Conservation (phyloP, 805 yeast species). For the Maudiozyma bulderi region DNA sequence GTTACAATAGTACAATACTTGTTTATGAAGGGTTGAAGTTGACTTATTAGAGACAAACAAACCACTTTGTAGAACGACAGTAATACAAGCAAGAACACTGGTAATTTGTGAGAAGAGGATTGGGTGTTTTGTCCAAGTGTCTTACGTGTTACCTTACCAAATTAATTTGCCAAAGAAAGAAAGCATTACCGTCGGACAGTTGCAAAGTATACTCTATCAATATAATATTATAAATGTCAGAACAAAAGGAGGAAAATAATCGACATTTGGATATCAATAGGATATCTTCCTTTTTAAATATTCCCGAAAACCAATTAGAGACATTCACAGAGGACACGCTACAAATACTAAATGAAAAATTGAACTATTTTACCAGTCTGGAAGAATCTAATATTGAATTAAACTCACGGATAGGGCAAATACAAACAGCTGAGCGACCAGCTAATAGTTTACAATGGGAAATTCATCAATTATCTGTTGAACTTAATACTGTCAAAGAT, state of each 20-base stretch:
- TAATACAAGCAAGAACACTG: no score
- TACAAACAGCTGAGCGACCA: neutral
- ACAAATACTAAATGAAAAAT: neutral
- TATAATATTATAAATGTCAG: neutral
- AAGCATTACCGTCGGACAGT: no score
- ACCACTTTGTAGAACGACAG: no score
- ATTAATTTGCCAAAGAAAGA: no score
- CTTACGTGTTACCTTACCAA: no score
- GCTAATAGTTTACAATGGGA: slow-evolving; percentile 4
- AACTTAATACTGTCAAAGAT: slow-evolving; percentile 17
- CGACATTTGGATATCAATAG: neutral
- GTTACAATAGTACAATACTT: no score
- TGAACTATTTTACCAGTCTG: neutral
- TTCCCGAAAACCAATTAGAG: neutral
- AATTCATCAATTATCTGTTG: slow-evolving; percentile 14
- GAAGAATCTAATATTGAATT: neutral
- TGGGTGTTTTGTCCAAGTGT: no score
- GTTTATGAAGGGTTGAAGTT: no score
- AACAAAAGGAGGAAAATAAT: neutral
- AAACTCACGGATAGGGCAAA: neutral
- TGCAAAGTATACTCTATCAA: no score
- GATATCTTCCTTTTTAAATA: neutral
- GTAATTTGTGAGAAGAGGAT: no score
- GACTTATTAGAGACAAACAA: no score
- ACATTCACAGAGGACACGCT: neutral